Evolutionary conservation across 2,329 filamentous ascomycete genomes (phyloP), one percentile per base, ranked within the genome.

Genomic region (Aspergillus felis): DNA sequence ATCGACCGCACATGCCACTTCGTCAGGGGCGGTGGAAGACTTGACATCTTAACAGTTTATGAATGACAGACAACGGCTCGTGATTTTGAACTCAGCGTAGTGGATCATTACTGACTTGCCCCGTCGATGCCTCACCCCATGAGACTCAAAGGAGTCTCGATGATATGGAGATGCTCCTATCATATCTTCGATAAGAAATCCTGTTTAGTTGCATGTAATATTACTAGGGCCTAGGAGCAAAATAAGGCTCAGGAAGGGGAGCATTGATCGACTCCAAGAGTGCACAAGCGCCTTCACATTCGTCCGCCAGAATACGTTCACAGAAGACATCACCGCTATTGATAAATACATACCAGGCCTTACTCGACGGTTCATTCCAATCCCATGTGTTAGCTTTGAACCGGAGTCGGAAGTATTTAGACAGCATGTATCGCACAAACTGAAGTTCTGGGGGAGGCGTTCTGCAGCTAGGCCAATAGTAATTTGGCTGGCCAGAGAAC

Each of bases 371-470:
- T 22, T 22, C 22, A 22, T 22, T 22, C 22, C 22, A 22, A 22
- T 22, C n/a, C n/a, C 17, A 44, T 1, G n/a, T 22, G 41, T 44
- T 4, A 10, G 10, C 41, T 44, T 22, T 44, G 12, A 59, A 51
- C 20, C 51, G 28, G 4, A 59, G n/a, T 17, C 47, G 35, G 17
- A 57, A 56, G 20, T 54, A 59, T 38, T 51, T 54, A 1, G 50
- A 47, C 14, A 56, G 41, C 57, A 59, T 54, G 35, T 59, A 51
- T 25, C 56, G 50, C 1, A 35, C 48, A 20, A 57, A 56, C 10
- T 51, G 56, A 28, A 44, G 12, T 2, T n/a, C 7, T 20, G 20
- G 20, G 4, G 25, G 22, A 29, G 38, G 54, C 0, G 54, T 14
- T 10, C n/a, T 6, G 28, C 53, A 41, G n/a, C 42, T 32, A 3